phyloP scores from a whole-genome alignment of 768 basidiomycete genomes.

The Pholiota molesta region DNA sequence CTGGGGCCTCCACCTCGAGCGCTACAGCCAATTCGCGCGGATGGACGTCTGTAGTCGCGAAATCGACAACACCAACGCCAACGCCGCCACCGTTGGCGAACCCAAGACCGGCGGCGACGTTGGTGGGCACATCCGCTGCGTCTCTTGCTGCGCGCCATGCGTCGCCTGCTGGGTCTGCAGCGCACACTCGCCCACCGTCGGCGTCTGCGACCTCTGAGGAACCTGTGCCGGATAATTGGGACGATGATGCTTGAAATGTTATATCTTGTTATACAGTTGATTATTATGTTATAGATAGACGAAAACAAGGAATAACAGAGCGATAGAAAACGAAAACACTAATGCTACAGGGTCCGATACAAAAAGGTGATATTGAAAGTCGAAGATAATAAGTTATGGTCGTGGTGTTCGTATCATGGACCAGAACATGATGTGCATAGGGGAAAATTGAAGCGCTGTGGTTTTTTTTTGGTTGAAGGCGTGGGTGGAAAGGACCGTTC shows the following conservation, averaged over 20 bases:
- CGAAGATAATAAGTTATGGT: not conserved
- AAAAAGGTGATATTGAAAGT: not conserved
- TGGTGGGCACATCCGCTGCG: not conserved
- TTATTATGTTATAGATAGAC: not conserved
- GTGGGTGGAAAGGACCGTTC: not conserved
- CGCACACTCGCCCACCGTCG: not conserved
- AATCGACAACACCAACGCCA: slow-evolving; percentile 4
- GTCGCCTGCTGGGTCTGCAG: not conserved
- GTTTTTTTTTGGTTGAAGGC: not conserved
- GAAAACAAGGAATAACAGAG: not conserved
- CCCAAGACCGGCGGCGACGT: not conserved
- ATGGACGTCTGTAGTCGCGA: slow-evolving; percentile 27
- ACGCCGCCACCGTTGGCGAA: not conserved
- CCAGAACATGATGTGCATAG: not conserved
- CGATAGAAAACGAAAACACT: not conserved
- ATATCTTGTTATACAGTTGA: not conserved
- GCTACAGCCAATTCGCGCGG: slow-evolving; percentile 20
- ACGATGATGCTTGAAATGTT: slow-evolving; percentile 1
- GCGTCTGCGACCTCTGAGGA: not conserved
- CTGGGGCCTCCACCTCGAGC: slow-evolving; percentile 2
- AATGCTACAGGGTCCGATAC: not conserved
- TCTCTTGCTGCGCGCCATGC: not conserved
- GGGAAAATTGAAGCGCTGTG: not conserved
- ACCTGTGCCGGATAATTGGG: slow-evolving; percentile 6
- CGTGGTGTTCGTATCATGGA: not conserved